Evolutionary conservation across 2,329 filamentous ascomycete genomes (phyloP).

Genomic region (Cytospora piceae): DNA sequence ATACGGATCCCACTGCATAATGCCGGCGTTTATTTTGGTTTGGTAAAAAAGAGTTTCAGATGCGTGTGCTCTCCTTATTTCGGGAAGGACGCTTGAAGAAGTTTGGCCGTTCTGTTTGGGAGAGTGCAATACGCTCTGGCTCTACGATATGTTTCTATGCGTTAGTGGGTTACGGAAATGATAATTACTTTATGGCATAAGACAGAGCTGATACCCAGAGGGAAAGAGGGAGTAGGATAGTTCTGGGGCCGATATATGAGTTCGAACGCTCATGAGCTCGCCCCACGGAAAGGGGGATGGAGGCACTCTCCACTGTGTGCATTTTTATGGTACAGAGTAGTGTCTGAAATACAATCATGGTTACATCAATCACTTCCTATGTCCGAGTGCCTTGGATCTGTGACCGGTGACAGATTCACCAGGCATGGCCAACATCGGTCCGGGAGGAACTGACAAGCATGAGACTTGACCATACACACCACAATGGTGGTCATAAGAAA

Average conservation of each 20-base stretch:
- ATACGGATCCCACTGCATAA: constrained; percentile 16
- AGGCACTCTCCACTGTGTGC: background rate
- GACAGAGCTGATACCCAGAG: constrained; percentile 18
- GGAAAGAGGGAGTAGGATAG: background rate
- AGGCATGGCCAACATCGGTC: background rate
- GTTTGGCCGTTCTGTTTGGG: background rate
- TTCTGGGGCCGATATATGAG: background rate
- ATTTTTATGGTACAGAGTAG: background rate
- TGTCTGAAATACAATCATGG: background rate
- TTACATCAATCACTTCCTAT: background rate
- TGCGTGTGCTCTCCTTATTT: background rate
- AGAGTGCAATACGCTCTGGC: background rate
- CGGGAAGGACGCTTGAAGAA: background rate
- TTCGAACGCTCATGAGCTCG: background rate
- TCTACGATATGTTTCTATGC: background rate
- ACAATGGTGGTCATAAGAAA: too few species aligned
- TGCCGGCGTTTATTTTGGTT: constrained; percentile 11
- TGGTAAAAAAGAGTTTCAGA: background rate
- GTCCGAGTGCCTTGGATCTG: background rate
- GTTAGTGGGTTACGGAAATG: background rate
- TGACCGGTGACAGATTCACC: background rate
- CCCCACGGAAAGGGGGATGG: background rate
- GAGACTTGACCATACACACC: too few species aligned
- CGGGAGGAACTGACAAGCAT: too few species aligned
- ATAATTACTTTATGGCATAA: constrained; percentile 3